Percentiles rank a stretch among this genome's conserved stretches.
phyloP scores from a whole-genome alignment of 768 basidiomycete genomes.

The Mycena floridula region DNA sequence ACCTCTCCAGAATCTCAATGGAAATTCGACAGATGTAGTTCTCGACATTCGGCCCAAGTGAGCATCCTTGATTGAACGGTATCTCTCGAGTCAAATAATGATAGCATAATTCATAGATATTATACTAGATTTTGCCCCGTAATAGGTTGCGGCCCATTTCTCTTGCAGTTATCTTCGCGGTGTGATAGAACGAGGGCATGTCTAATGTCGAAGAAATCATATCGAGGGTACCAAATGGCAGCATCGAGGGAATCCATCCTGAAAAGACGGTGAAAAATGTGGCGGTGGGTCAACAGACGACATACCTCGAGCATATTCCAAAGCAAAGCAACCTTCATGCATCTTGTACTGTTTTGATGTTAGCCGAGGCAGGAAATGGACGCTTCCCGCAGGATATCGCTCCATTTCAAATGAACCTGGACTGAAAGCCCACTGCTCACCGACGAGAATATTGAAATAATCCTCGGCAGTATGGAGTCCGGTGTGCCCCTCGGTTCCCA shows the following conservation, averaged over 20 bases:
- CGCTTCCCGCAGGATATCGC: conserved; percentile 54
- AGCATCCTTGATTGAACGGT: too few species aligned
- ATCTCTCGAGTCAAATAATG: too few species aligned
- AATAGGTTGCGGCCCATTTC: conserved; percentile 62
- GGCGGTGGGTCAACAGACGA: background rate
- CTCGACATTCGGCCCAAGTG: too few species aligned
- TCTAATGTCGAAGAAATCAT: conserved; percentile 63
- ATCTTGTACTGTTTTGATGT: conserved; percentile 73
- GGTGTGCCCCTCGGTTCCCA: conserved; percentile 74
- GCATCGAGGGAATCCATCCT: conserved; percentile 79
- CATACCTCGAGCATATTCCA: conserved; percentile 66
- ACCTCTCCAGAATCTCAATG: too few species aligned
- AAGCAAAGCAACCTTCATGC: conserved; percentile 68
- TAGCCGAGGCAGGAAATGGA: conserved; percentile 58
- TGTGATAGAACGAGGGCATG: conserved; percentile 54
- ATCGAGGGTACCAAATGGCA: conserved; percentile 70
- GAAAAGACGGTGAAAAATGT: background rate
- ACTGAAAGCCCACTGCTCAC: conserved; percentile 67
- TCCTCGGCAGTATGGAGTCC: conserved; percentile 75
- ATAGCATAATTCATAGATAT: background rate
- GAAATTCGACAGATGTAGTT: too few species aligned
- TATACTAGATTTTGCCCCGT: conserved; percentile 54
- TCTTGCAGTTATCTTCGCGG: conserved; percentile 52
- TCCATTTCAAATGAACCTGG: conserved; percentile 60
- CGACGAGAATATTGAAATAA: conserved; percentile 71